Percentiles rank a stretch among this genome's conserved stretches.
Evolutionary conservation across 176 grass and related monocot genomes (phyloP).

Genomic region (Tillandsia leiboldiana): DNA sequence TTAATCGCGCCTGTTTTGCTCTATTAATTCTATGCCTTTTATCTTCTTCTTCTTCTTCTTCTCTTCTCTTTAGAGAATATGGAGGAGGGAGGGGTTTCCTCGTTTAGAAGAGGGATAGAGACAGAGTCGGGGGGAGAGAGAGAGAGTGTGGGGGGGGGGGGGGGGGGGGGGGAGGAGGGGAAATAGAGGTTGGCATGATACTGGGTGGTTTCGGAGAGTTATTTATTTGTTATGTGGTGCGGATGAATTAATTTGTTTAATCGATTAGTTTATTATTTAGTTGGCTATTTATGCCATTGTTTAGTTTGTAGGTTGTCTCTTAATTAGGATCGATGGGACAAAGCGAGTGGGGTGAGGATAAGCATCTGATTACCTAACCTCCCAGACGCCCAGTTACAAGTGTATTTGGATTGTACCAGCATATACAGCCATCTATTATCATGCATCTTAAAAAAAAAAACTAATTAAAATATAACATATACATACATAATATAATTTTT

Average conservation of each 20-base stretch:
- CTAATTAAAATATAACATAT: too few relatives aligned
- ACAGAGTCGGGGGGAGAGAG: background rate
- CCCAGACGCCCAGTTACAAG: background rate
- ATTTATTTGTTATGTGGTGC: background rate
- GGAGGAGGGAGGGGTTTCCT: background rate
- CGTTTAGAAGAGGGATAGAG: background rate
- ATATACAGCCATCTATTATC: too few relatives aligned
- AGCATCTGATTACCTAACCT: background rate
- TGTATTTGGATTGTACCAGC: background rate
- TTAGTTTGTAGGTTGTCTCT: background rate
- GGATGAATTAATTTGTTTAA: too few relatives aligned
- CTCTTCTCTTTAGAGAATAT: background rate
- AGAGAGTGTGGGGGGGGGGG: background rate
- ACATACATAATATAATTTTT: too few relatives aligned
- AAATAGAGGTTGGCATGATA: background rate
- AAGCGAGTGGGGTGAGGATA: background rate
- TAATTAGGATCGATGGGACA: background rate
- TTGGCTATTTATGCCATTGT: too few relatives aligned
- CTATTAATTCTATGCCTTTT: background rate
- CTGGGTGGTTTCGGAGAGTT: background rate
- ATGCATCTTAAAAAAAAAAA: too few relatives aligned
- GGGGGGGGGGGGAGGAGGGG: background rate
- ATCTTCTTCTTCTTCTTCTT: background rate
- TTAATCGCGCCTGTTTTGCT: too few relatives aligned
- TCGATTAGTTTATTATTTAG: too few relatives aligned